A percentile compares a stretch with the other conserved stretches of the same genome.
Conservation (phyloP, 148 eudicot genomes). For the Rhododendron simsii region DNA sequence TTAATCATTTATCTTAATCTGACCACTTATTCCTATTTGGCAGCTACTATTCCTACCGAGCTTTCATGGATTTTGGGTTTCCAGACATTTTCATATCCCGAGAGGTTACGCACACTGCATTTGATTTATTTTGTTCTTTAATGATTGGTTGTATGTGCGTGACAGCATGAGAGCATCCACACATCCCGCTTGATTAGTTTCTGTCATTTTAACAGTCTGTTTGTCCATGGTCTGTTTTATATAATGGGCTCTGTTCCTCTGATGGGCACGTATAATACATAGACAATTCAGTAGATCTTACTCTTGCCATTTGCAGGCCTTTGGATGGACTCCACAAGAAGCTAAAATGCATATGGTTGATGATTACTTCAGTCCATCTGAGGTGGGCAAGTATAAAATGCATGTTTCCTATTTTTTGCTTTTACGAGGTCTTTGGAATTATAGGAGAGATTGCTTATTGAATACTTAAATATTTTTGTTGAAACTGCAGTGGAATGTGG, state of each 20-base stretch:
- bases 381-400: slow-evolving; percentile 44
- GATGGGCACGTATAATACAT: slow-evolving; percentile 6
- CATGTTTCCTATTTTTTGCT: not conserved
- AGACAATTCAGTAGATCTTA: slow-evolving; percentile 6
- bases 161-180: not conserved
- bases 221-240: not conserved
- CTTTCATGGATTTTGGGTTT: slow-evolving; percentile 89
- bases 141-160: not conserved
- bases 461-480: slow-evolving; percentile 18
- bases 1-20: not conserved
- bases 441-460: not conserved
- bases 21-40: slow-evolving; percentile 15
- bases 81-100: slow-evolving; percentile 98
- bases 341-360: slow-evolving; percentile 89
- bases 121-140: not conserved
- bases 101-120: slow-evolving; percentile 45
- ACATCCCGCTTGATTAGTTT: not conserved
- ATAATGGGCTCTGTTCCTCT: not conserved
- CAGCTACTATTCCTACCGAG: slow-evolving; percentile 93
- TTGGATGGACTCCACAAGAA: slow-evolving; percentile 89
- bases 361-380: slow-evolving; percentile 69
- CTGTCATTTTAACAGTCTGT: not conserved
- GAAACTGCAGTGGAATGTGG: slow-evolving; percentile 57
- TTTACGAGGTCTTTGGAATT: not conserved
- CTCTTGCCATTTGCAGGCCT: slow-evolving; percentile 43